Evolutionary conservation across 768 basidiomycete genomes (phyloP), one percentile per base, ranked within the genome.

Genomic region (Amanita fuliginea): DNA sequence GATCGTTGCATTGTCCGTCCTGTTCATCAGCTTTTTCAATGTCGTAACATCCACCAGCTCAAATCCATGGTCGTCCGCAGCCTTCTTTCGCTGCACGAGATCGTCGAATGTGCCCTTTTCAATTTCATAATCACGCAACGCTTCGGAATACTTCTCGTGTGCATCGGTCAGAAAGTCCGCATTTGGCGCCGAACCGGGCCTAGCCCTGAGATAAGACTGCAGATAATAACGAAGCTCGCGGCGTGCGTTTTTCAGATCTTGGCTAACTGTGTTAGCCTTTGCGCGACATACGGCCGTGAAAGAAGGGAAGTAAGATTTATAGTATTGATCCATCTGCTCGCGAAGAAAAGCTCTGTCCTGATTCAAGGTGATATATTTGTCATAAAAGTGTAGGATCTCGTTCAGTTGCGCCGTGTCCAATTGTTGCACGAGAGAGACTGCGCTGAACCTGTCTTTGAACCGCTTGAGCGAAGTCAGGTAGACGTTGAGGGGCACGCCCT

Each of bases 401-500:
- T 9, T 24, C 19, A 51, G 42, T 30, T 51, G 42, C 21, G 43
- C 44, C 26, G 22, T 19, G 22, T 42, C 51, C 35, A 47, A 26
- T 45, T 51, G 45, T 13, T 45, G 51, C 34, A 51, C 34, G 4
- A 40, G 13, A 18, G 35, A 49, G 43, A 41, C 40, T 35, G 42
- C n/a, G 10, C 39, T 33, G 30, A 51, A 48, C 11, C 28, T 33
- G 32, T 47, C 44, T n/a, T 43, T 53, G 43, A 56, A 54, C 32
- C 51, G 40, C 21, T 33, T 37, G 6, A 56, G 53, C 14, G 55
- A 53, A 13, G 53, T 54, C 9, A 54, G 46, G 36, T 49, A 43
- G 18, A 56, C 34, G 24, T 49, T 41, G 35, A 53, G 53, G 16
- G 55, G 55, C 16, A 56, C 55, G 19, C 55, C 55, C 3, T 56